Evolutionary conservation across 371 early-diverging fungal species (phyloP), one percentile per base, ranked within the genome.

Genomic region (Smittium mucronatum): DNA sequence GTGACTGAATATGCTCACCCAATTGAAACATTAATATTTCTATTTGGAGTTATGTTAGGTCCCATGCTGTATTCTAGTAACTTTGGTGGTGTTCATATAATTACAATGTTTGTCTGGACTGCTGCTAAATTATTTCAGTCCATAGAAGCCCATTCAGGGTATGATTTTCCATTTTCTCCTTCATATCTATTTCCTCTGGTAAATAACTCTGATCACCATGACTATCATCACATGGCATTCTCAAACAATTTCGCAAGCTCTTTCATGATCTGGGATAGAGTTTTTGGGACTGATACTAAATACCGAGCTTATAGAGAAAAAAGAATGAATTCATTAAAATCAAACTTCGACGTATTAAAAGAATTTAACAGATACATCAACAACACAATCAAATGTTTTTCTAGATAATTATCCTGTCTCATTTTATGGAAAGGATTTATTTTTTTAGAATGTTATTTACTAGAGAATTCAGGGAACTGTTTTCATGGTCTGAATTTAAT

Each of bases 111-210:
- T 58, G 73, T 82, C 32, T 94, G 94, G 94, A 84, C 93, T 73
- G 81, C 84, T 30, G 75, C 85, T 25, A 85, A 91, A 71, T 83
- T 92, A 58, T 84, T 88, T 76, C 89, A 89, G 78, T 87, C 93
- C 21, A 87, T 95, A 47, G 95, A 94, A 77, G 89, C 92, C 59
- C 96, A 96, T 79, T 90, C 91, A 58, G 96, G 96, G 0, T 94
- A 94, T 73, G 94, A 94, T 74, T 94, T 94, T 75, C 96, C 95
- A 57, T 93, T 92, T 91, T 88, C 88, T 26, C 81, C 90, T 65
- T 85, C 86, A 73, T 83, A 89, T 77, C 82, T 81, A 69, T 34
- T 90, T 69, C 92, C 92, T 26, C 89, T 91, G n/a, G n/a, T n/a
- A n/a, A n/a, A n/a, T n/a, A n/a, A n/a, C n/a, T n/a, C n/a, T n/a